phyloP scores from a whole-genome alignment of 805 yeast genomes.

The Wickerhamiella bombiphila region DNA sequence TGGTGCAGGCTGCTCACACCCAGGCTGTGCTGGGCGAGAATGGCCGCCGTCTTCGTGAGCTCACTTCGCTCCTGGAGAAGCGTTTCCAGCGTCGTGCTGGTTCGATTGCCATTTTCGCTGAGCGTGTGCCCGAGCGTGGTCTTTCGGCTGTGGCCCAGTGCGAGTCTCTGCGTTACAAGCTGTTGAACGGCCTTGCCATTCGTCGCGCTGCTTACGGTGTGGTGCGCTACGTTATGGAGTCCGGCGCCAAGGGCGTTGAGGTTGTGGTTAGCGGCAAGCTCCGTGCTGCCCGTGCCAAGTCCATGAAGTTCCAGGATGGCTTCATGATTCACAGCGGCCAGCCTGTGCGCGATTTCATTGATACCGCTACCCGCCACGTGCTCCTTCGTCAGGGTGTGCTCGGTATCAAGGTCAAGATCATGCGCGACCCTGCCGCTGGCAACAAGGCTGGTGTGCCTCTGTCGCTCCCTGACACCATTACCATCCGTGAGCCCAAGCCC shows the following conservation, averaged over 20 bases:
- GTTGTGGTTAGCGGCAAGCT: conserved; percentile 99
- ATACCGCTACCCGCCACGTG: conserved; percentile 98
- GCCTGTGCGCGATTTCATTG: conserved; percentile 98
- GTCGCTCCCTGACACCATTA: conserved; percentile 82
- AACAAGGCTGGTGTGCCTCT: conserved; percentile 27
- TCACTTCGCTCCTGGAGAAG: conserved; percentile 93
- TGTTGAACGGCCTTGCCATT: conserved; percentile 96
- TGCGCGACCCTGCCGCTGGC: conserved; percentile 78
- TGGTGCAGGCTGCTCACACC: conserved; percentile 98
- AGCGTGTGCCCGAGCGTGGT: conserved; percentile 99
- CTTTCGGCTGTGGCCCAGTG: conserved; percentile 99
- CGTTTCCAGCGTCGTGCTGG: conserved; percentile 95
- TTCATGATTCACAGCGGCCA: conserved; percentile 99
- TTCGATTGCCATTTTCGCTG: conserved; percentile 89
- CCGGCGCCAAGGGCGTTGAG: conserved; percentile 99
- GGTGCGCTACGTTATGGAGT: conserved; percentile 98
- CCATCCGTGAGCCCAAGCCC: conserved; percentile 87
- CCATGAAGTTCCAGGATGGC: conserved; percentile 99
- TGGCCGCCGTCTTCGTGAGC: conserved; percentile 99
- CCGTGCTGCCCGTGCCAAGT: conserved; percentile 99
- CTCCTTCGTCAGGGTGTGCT: conserved; percentile 99
- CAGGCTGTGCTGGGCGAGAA: conserved; percentile 98
- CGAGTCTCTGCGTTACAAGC: conserved; percentile 96
- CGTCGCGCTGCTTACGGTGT: conserved; percentile 99
- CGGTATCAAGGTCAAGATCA: conserved; percentile 98